phyloP scores from a whole-genome alignment of 441 rosid species.

The Biscutella auriculata region DNA sequence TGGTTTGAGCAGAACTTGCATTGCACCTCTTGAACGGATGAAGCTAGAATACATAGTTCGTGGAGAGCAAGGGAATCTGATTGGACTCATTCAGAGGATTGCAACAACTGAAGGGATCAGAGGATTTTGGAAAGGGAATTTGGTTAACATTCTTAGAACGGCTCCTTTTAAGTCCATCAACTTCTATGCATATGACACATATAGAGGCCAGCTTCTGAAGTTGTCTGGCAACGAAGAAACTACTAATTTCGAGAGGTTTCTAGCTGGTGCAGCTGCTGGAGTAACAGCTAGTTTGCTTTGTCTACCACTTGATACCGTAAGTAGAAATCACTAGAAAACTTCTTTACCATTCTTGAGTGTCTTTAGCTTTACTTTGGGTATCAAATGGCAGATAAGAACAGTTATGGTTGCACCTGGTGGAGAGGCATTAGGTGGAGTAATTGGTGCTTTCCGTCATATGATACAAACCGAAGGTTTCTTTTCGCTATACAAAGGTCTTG shows the following conservation, averaged over 20 bases:
- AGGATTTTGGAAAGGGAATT: conserved; percentile 94
- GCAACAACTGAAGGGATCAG: conserved; percentile 53
- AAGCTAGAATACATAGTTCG: conserved; percentile 78
- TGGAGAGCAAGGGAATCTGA: conserved; percentile 52
- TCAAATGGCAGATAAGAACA: conserved; percentile 53
- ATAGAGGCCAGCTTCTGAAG: conserved; percentile 54
- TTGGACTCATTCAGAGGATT: conserved; percentile 50
- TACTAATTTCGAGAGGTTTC: conserved; percentile 69
- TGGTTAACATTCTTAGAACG: conserved; percentile 76
- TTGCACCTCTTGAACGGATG: conserved; percentile 86
- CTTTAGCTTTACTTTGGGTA: background rate
- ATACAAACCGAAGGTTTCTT: conserved; percentile 73
- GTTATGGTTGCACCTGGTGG: conserved; percentile 90
- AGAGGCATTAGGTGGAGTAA: conserved; percentile 74
- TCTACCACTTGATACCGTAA: conserved; percentile 84
- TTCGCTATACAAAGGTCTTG: conserved; percentile 76
- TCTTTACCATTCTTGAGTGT: background rate
- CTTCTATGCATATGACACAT: conserved; percentile 81
- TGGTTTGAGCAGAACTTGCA: conserved; percentile 50
- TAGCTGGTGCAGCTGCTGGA: conserved; percentile 92
- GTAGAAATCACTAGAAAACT: conserved; percentile 10
- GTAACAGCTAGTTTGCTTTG: conserved; percentile 78
- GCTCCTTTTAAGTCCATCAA: conserved; percentile 94
- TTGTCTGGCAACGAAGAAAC: conserved; percentile 57
- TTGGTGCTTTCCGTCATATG: conserved; percentile 71